Evolutionary conservation across 345 rosid species (phyloP).

Genomic region (Gynandropsis gynandra): DNA sequence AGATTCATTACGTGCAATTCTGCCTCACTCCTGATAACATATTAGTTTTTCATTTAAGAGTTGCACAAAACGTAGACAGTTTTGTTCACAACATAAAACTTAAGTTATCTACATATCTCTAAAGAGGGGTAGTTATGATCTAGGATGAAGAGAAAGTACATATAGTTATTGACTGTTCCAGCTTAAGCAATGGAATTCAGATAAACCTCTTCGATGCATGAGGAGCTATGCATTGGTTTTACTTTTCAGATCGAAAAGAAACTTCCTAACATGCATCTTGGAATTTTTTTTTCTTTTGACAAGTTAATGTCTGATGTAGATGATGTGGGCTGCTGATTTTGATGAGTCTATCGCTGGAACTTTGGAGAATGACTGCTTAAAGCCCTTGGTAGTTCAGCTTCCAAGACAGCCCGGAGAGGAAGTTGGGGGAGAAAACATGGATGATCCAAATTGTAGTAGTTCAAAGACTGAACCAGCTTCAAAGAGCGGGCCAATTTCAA

Average conservation of each 20-base stretch:
- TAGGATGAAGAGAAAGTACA: no score
- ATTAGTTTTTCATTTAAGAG: neutral
- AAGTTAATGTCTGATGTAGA: conserved; percentile 29
- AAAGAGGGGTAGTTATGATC: no score
- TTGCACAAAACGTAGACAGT: no score
- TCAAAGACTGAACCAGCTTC: conserved; percentile 27
- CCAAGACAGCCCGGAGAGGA: conserved; percentile 34
- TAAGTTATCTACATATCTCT: no score
- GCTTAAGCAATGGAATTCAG: no score
- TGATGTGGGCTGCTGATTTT: conserved; percentile 92
- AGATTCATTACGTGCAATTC: neutral
- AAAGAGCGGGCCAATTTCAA: conserved; percentile 31
- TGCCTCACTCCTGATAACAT: neutral
- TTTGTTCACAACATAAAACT: no score
- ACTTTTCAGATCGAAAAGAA: conserved; percentile 9
- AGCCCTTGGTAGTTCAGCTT: conserved; percentile 43
- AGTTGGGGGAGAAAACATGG: conserved; percentile 31
- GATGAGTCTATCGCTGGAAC: conserved; percentile 38
- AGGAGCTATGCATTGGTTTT: neutral
- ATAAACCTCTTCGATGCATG: no score
- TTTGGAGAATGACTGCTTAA: conserved; percentile 52
- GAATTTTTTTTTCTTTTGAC: conserved; percentile 1
- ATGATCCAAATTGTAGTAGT: conserved; percentile 27
- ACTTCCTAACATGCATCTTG: neutral
- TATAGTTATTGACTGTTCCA: no score